These are phyloP conservation scores for Fraxinus floribunda DNA, from an alignment of 305 asterid species.

Conservation along the genomic window DNA sequence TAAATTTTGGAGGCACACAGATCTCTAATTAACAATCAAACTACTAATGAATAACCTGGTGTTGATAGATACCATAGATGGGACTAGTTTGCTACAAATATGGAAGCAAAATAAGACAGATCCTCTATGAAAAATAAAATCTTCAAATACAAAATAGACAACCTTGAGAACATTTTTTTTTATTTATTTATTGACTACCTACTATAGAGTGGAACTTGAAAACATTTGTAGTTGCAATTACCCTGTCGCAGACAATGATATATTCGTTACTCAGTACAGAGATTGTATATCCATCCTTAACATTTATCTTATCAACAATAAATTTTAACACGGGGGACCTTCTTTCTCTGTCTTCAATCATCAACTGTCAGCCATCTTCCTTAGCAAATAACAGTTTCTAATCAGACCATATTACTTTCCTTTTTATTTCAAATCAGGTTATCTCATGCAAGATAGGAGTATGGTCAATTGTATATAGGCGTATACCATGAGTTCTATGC, in stretches of 20 bases:
- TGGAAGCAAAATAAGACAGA: background rate
- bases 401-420: background rate
- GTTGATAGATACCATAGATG: background rate
- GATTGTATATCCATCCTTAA: background rate
- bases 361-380: background rate
- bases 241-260: background rate
- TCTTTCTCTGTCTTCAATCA: background rate
- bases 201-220: background rate
- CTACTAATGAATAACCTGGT: background rate
- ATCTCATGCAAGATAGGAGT: background rate
- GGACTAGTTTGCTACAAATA: background rate
- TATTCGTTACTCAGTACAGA: background rate
- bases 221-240: background rate
- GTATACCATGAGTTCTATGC: background rate
- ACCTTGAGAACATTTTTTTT: background rate
- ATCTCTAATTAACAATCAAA: background rate
- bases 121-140: background rate
- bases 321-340: background rate
- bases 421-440: background rate
- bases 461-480: background rate
- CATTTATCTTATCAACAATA: background rate
- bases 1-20: background rate
- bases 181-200: background rate
- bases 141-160: background rate
- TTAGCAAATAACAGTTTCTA: background rate